Percentiles rank a stretch among this genome's conserved stretches.
These are phyloP conservation scores for Chlamydomonas sp. DNA, from an alignment of 139 green algal genomes.

Conservation along the genomic window DNA sequence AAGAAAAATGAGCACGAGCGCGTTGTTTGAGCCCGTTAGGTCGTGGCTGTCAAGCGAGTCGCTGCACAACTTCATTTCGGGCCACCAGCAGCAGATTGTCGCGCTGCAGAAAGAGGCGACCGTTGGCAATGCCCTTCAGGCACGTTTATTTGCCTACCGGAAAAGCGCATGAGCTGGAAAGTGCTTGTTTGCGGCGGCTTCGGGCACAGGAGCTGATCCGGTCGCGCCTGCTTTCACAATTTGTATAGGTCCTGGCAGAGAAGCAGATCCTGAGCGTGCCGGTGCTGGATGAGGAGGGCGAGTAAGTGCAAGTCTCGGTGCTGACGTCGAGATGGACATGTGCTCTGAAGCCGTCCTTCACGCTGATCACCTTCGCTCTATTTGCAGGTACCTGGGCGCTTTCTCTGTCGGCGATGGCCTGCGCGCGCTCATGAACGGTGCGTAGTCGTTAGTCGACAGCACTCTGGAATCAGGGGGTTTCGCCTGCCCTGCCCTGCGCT, in stretches of 20 bases:
- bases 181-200: background rate
- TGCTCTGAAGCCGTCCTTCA: no score
- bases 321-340: no score
- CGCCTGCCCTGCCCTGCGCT: no score
- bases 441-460: background rate
- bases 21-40: slow-evolving; percentile 22
- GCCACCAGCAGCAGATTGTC: slow-evolving; percentile 14
- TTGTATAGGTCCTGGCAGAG: slow-evolving; percentile 13
- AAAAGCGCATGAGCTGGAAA: no score
- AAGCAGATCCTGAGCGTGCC: slow-evolving; percentile 45
- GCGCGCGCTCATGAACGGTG: slow-evolving; percentile 28
- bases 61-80: slow-evolving; percentile 8
- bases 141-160: background rate
- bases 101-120: slow-evolving; percentile 33
- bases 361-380: no score
- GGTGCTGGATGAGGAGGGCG: slow-evolving; percentile 44
- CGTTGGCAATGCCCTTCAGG: slow-evolving; percentile 16
- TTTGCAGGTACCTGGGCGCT: slow-evolving; percentile 23
- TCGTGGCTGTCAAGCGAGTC: slow-evolving; percentile 7
- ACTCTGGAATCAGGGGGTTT: no score
- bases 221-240: background rate
- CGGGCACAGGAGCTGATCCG: background rate
- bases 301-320: background rate
- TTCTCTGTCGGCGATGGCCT: slow-evolving; percentile 41
- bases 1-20: slow-evolving; percentile 16